Base-by-base conservation (phyloP, 2,329 filamentous ascomycete genomes). In the Epichloe sp. region DNA sequence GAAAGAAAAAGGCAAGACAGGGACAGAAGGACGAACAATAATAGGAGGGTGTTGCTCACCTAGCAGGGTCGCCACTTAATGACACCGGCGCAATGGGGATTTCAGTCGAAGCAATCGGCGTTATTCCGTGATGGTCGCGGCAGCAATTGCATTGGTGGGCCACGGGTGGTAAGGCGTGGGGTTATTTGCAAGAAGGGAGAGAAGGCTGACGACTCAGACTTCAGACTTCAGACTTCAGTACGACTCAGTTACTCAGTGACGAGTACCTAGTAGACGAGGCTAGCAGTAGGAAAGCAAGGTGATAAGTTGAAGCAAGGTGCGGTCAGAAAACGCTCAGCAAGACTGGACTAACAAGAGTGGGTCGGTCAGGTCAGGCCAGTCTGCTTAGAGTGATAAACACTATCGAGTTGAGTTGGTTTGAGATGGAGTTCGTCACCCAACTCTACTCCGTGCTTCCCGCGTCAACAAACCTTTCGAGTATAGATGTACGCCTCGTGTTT, bases 31-130 rank as follows among this genome's bases (percentile, higher is more conserved):
- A 31, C 11, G 6, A 40, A 23, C 21, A 38, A 44, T n/a, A 34
- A 5, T 19, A 19, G 35, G 40, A 45, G 36, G 17, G 34, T 3
- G 36, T 41, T 43, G 45, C 52, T 51, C 35, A 53, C 52, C 50
- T 43, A 34, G 38, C 38, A 48, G 47, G 17, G 12, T 35, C 34
- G 40, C 26, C 38, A 21, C n/a, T 40, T 14, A 12, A 37, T 35
- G 34, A 44, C 17, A 34, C 26, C 46, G 17, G 47, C 47, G 45
- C 47, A 49, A 49, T 31, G 19, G 41, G 47, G 42, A 46, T 47
- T 48, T 51, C 49, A 44, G 42, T 49, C 52, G 50, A 53, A 50
- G 53, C 52, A 55, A 52, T 53, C 52, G 53, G 55, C 53, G 52
- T 48, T 40, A 49, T 52, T 55, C 49, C 49, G 46, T 56, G 47